Conservation (phyloP, 2,329 filamentous ascomycete species). For the Ophiostoma tasmaniense region DNA sequence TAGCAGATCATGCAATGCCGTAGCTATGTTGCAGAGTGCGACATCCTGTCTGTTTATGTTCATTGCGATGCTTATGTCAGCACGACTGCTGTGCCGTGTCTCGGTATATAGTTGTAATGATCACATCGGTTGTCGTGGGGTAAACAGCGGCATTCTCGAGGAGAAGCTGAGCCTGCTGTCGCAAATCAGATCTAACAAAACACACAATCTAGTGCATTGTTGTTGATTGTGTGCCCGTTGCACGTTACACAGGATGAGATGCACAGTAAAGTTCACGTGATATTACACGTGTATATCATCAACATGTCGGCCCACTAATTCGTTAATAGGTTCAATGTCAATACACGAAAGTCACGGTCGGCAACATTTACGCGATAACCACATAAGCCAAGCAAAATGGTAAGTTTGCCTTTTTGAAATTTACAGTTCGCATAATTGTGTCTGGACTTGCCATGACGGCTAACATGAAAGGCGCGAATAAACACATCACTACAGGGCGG, state of each 20-base stretch:
- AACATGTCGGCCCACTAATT: neutral
- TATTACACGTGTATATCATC: neutral
- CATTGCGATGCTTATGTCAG: neutral
- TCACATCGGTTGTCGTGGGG: neutral
- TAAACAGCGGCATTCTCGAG: neutral
- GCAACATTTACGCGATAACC: conserved; percentile 1
- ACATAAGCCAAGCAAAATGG: neutral
- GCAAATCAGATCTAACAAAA: neutral
- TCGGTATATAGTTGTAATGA: neutral
- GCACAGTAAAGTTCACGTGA: neutral
- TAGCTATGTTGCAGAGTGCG: too few relatives aligned
- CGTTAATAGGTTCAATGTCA: neutral
- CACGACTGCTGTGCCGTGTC: neutral
- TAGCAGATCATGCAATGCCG: too few relatives aligned
- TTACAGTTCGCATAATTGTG: neutral
- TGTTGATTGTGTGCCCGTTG: neutral
- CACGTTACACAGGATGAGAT: too few relatives aligned
- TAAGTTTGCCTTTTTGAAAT: neutral
- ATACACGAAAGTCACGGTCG: neutral
- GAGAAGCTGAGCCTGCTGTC: neutral
- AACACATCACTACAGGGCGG: conserved; percentile 12
- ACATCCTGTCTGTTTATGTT: neutral
- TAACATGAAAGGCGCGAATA: conserved; percentile 11
- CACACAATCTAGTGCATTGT: neutral
- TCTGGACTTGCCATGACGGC: neutral